Conservation (phyloP, 78 protist species). For the Polysphondylium violaceum region DNA sequence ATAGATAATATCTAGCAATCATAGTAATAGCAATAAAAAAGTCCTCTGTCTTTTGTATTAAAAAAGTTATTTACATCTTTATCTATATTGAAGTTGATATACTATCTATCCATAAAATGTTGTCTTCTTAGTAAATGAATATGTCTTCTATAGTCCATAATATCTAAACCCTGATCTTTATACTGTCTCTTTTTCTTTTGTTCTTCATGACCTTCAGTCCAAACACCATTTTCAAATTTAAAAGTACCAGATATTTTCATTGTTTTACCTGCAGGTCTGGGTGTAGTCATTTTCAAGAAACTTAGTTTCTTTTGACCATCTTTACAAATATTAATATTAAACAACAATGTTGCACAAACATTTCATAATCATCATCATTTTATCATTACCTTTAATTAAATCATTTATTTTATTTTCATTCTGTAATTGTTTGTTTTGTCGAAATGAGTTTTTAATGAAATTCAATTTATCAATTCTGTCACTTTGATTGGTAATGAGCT, state of each 20-base stretch:
- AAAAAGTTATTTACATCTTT: neutral
- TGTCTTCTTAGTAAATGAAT: constrained; percentile 29
- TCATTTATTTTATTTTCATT: neutral
- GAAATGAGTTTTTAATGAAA: neutral
- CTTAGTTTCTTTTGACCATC: constrained; percentile 71
- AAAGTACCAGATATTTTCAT: constrained; percentile 23
- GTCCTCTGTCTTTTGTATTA: neutral
- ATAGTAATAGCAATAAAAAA: neutral
- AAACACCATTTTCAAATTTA: constrained; percentile 43
- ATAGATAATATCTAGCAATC: neutral
- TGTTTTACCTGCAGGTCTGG: constrained; percentile 21
- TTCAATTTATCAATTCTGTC: neutral
- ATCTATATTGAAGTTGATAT: neutral
- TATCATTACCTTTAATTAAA: neutral
- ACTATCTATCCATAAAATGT: constrained; percentile 31
- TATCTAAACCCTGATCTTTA: constrained; percentile 70
- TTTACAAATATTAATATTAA: neutral
- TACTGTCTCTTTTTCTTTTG: constrained; percentile 32
- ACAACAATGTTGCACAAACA: neutral
- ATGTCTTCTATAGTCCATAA: constrained; percentile 70
- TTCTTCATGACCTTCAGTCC: constrained; percentile 15
- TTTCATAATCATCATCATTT: neutral
- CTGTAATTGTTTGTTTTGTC: constrained; percentile 8
- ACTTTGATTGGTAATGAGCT: neutral
- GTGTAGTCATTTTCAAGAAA: constrained; percentile 61